Base-by-base conservation (phyloP, 1,284 basidiomycete species). In the Bondarzewia mesenterica region DNA sequence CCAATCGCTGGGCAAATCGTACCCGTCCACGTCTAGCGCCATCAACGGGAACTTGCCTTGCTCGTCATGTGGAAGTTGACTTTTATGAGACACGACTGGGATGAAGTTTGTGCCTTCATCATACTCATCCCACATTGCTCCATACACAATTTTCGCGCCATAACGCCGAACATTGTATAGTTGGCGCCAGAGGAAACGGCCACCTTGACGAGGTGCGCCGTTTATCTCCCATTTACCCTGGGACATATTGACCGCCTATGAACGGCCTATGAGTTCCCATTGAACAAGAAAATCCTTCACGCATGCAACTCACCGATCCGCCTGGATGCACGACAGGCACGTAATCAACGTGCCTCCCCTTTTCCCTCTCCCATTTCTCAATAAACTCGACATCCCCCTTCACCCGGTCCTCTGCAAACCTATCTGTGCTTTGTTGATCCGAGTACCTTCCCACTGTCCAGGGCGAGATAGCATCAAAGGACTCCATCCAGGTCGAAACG, bases 111-210 rank as follows among this genome's bases (percentile, higher is more conserved):
- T 89, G 25, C 86, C 86, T 65, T 88, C 85, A 55, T 89, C 85
- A 53, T 89, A 89, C 82, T 87, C 85, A 56, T 89, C 87, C 85
- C 85, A 89, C 85, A 88, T 89, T 7, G 85, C 85, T 20, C 82
- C 82, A 54, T 88, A 88, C 46, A 88, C 73, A 2, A 68, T 80
- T n/a, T 77, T 71, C 14, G 78, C 79, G 10, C 82, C 82, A 36
- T 73, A 72, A 38, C 73, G 67, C 25, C 73, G 73, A 8, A 75
- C 80, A 56, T 86, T 82, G 65, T 72, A 77, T 2, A 89, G 65
- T 58, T 89, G 85, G 50, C 77, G 70, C 86, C 86, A 89, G 42
- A 89, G 60, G 61, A 87, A 88, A 26, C 69, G 72, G 4, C 86
- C 86, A 4, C 85, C 84, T 21, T 78, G 72, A 2, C 86, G 70